Conservation (phyloP, 2,329 filamentous ascomycete species). For the Alternaria infectoria region DNA sequence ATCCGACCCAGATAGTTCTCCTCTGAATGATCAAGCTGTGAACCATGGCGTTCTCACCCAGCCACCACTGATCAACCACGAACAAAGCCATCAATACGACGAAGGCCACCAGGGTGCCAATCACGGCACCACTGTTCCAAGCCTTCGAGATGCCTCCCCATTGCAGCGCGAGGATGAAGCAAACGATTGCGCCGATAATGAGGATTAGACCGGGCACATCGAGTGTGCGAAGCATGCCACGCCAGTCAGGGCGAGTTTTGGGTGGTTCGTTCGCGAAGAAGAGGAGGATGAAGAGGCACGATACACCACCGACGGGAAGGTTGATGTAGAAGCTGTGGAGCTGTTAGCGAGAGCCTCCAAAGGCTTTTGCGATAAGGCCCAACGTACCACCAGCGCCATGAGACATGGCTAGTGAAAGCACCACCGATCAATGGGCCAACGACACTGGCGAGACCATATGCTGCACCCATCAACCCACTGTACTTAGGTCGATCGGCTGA, state of each 20-base stretch:
- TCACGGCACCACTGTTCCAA: constrained; percentile 48
- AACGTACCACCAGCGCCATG: constrained; percentile 51
- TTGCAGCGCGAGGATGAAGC: constrained; percentile 56
- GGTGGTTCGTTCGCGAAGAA: constrained; percentile 37
- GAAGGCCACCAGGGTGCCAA: constrained; percentile 55
- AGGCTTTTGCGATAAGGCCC: fast-evolving
- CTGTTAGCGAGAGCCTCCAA: background rate
- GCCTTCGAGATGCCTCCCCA: constrained; percentile 48
- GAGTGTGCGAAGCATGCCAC: constrained; percentile 53
- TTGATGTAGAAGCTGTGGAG: constrained; percentile 47
- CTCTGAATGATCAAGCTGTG: constrained; percentile 47
- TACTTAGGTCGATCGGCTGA: constrained; percentile 50
- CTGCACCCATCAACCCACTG: constrained; percentile 46
- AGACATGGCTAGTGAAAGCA: constrained; percentile 44
- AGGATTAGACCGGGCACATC: constrained; percentile 54
- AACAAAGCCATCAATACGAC: constrained; percentile 47
- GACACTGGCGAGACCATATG: constrained; percentile 46
- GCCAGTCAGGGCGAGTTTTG: constrained; percentile 21
- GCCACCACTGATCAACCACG: constrained; percentile 43
- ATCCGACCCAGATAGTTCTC: constrained; percentile 45
- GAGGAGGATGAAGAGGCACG: constrained; percentile 37
- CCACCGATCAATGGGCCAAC: constrained; percentile 53
- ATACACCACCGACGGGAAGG: constrained; percentile 53
- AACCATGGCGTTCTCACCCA: constrained; percentile 53
- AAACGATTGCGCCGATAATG: constrained; percentile 49